Evolutionary conservation across 495 filamentous ascomycete species (phyloP), one percentile per base, ranked within the genome.

Genomic region (Beverwykella pulmonaria): DNA sequence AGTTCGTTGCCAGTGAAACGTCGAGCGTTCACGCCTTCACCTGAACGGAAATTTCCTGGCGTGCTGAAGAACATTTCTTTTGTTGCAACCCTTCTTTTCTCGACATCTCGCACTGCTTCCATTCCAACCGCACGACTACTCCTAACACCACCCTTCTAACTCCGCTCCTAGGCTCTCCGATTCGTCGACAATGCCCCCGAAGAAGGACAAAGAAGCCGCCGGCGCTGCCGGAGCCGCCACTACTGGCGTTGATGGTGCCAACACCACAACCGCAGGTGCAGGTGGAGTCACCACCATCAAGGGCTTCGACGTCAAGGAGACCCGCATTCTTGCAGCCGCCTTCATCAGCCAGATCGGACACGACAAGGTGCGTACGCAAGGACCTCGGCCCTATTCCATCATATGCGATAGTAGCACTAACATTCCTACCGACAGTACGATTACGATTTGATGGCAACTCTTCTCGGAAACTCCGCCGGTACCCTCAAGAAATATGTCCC

Each of bases 401-500:
- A 44, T 44, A 14, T 14, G 17, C 6, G 39, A 44, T n/a, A 34
- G 32, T 34, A 12, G 6, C 32, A 27, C 27, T 23, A 23, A 27
- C 36, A 9, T 20, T 34, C 23, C 41, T 22, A 46, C 23, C 41
- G 9, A 46, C 36, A 65, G 67, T 54, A 41, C 27, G 61, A 69
- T 61, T 69, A 64, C 55, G 48, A 57, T 17, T 10, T 69, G 20
- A 69, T 69, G 67, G 60, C 44, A 9, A 55, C 53, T 20, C 55
- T 69, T 6, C 59, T 59, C 7, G 67, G 67, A 22, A 59, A 69
- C 49, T 63, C 61, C 26, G 46, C 39, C 2, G 61, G 67, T n/a
- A 41, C 60, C 20, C 60, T 65, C 60, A 52, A 69, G 67, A 69
- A 69, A 54, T 47, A 60, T 23, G 54, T 46, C 23, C 67, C 67